Percentiles rank a stretch among this genome's conserved stretches.
These are phyloP conservation scores for Phytopythium delawarense DNA, from an alignment of 352 stramenopile species.

Conservation along the genomic window DNA sequence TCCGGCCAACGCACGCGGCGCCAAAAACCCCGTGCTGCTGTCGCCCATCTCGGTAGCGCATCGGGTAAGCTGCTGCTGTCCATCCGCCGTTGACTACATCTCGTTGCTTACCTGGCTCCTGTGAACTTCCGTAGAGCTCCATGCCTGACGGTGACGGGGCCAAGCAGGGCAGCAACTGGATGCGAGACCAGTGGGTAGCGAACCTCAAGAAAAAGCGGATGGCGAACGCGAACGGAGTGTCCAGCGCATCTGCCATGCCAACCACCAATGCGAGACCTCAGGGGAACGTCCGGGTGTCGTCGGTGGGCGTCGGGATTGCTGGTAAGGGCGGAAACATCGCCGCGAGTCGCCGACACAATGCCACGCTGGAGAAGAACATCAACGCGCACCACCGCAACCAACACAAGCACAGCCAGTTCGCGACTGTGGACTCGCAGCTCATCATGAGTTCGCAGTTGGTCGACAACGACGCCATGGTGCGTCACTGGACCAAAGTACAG, in stretches of 20 bases:
- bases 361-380: slow-evolving; percentile 28
- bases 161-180: slow-evolving; percentile 47
- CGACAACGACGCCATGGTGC: slow-evolving; percentile 4
- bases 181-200: slow-evolving; percentile 82
- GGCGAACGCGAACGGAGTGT: slow-evolving; percentile 15
- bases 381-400: slow-evolving; percentile 27
- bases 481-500: not conserved
- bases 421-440: slow-evolving; percentile 12
- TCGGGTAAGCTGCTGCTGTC: slow-evolving; percentile 20
- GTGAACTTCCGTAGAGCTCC: slow-evolving; percentile 22
- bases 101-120: slow-evolving; percentile 10
- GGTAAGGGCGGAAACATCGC: not conserved
- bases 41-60: slow-evolving; percentile 53
- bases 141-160: slow-evolving; percentile 26
- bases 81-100: not conserved
- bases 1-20: slow-evolving; percentile 15
- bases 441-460: slow-evolving; percentile 7
- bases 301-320: not conserved
- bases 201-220: slow-evolving; percentile 80
- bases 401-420: slow-evolving; percentile 27
- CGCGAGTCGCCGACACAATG: slow-evolving; percentile 1
- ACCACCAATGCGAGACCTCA: not conserved
- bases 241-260: slow-evolving; percentile 8
- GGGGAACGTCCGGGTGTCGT: slow-evolving; percentile 2
- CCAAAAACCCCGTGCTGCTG: slow-evolving; percentile 25